A percentile compares a stretch with the other conserved stretches of the same genome.
phyloP scores from a whole-genome alignment of 805 yeast genomes.

The Wilhelminamyces savonicus region DNA sequence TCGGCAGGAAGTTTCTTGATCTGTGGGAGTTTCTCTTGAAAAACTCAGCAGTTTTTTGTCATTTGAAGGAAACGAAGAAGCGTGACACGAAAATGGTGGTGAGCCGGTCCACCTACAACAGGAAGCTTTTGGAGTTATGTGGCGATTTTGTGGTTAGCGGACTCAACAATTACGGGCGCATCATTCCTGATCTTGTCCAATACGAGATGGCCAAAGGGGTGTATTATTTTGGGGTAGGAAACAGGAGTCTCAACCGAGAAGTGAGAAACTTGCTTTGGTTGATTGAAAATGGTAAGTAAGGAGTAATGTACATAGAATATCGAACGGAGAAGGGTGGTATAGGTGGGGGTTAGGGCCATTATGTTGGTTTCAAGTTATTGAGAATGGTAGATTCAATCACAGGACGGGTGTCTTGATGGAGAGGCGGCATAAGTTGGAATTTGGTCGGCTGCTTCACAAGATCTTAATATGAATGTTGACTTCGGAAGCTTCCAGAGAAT shows the following conservation, averaged over 20 bases:
- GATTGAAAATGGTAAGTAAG: conserved; percentile 5
- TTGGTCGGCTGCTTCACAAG: conserved; percentile 7
- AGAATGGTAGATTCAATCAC: conserved; percentile 3
- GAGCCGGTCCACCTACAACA: conserved; percentile 9
- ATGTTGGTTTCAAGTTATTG: neutral
- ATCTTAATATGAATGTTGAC: too few relatives aligned
- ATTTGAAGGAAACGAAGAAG: neutral
- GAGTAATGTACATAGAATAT: conserved; percentile 1
- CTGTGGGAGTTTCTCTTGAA: conserved; percentile 29
- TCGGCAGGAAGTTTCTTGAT: conserved; percentile 40
- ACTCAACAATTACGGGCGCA: conserved; percentile 31
- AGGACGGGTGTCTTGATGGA: too few relatives aligned
- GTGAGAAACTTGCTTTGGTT: conserved; percentile 26
- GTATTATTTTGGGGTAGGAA: conserved; percentile 15
- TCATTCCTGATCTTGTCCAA: conserved; percentile 33
- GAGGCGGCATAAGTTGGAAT: too few relatives aligned
- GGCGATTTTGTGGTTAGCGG: conserved; percentile 30
- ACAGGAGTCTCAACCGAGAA: conserved; percentile 14
- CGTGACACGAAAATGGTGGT: neutral
- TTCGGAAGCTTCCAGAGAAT: too few relatives aligned
- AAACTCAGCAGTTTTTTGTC: neutral
- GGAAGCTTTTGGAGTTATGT: conserved; percentile 14
- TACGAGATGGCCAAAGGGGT: conserved; percentile 30
- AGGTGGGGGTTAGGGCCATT: neutral
- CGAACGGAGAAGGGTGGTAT: too few relatives aligned